Percentiles rank a stretch among this genome's conserved stretches.
Conservation (phyloP, 75 land plant species). For the Picea sitchensis region DNA sequence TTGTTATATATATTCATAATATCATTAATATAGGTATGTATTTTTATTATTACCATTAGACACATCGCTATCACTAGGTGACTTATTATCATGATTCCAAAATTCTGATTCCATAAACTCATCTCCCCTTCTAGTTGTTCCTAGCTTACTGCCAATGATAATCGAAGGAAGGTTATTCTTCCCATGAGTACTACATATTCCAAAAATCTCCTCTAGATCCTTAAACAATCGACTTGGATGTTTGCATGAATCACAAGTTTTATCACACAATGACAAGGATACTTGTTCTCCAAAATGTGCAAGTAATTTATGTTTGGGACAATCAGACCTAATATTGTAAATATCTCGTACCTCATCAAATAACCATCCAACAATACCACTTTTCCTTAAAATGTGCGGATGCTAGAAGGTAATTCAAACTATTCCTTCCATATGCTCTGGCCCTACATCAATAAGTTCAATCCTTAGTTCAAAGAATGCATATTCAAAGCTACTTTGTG, state of each 20-base stretch:
- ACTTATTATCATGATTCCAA: constrained; percentile 71
- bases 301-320: constrained; percentile 76
- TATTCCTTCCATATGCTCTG: too few relatives aligned
- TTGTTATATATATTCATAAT: too few relatives aligned
- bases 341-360: too few relatives aligned
- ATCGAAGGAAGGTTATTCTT: constrained; percentile 24
- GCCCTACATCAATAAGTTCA: too few relatives aligned
- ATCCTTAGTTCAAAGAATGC: too few relatives aligned
- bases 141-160: constrained; percentile 27
- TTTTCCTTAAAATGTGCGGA: too few relatives aligned
- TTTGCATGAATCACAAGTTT: constrained; percentile 83
- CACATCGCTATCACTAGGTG: too few relatives aligned
- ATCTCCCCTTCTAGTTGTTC: constrained; percentile 11
- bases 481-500: too few relatives aligned
- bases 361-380: too few relatives aligned
- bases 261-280: constrained; percentile 53
- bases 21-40: too few relatives aligned
- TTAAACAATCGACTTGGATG: constrained; percentile 51
- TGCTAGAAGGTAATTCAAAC: too few relatives aligned
- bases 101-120: constrained; percentile 53
- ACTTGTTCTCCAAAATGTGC: constrained; percentile 90
- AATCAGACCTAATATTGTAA: constrained; percentile 21
- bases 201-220: constrained; percentile 43
- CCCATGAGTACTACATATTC: constrained; percentile 7
- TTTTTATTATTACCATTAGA: too few relatives aligned